These are phyloP conservation scores for Dipteronia sinensis DNA, from an alignment of 345 rosid genomes.

Conservation along the genomic window DNA sequence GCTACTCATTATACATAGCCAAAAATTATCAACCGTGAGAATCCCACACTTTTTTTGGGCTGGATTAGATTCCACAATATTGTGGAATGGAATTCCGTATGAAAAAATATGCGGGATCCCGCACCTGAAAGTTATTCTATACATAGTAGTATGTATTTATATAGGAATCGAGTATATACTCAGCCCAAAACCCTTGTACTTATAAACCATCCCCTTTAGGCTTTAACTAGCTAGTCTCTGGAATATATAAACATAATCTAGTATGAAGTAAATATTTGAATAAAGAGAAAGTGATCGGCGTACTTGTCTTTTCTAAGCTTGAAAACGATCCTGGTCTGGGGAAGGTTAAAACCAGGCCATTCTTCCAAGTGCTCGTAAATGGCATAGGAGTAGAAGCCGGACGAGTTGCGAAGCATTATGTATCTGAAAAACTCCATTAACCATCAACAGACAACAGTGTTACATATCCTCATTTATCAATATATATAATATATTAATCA, in stretches of 20 bases:
- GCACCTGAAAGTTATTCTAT: no score
- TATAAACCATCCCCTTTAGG: neutral
- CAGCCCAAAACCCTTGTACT: neutral
- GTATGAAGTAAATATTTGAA: no score
- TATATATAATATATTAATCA: no score
- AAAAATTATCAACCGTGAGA: no score
- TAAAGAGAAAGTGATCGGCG: neutral
- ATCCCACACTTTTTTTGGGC: no score
- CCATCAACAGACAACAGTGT: neutral
- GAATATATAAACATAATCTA: no score
- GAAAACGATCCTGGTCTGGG: conserved; percentile 81
- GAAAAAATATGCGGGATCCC: no score
- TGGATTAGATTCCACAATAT: no score
- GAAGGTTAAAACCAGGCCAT: conserved; percentile 83
- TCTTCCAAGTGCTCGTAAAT: conserved; percentile 70
- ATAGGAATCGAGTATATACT: neutral
- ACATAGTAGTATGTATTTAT: neutral
- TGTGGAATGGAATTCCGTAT: no score
- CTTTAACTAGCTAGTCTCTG: neutral
- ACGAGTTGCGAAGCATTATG: conserved; percentile 60
- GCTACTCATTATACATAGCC: neutral
- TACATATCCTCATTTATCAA: no score
- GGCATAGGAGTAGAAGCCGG: conserved; percentile 80
- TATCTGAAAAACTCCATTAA: conserved; percentile 16
- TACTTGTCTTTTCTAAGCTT: conserved; percentile 85